These are phyloP conservation scores for Pichia sp. DNA, from an alignment of 1,139 yeast genomes.

Conservation along the genomic window DNA sequence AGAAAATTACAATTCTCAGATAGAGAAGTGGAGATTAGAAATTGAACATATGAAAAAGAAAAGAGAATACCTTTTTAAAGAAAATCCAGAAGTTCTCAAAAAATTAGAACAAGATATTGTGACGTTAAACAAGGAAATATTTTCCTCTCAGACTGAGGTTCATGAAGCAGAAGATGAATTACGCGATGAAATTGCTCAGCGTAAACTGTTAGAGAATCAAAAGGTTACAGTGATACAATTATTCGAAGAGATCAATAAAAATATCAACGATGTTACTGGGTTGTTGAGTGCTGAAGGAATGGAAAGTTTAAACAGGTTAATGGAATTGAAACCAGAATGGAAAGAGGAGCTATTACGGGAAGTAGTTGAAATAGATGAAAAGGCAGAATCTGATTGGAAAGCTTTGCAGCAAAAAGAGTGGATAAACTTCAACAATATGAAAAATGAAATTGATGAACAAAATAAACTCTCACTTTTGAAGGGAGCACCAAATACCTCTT, in stretches of 20 bases:
- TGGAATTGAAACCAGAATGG: constrained; percentile 30
- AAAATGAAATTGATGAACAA: constrained; percentile 22
- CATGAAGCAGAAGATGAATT: constrained; percentile 39
- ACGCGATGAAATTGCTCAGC: constrained; percentile 30
- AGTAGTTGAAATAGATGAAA: constrained; percentile 29
- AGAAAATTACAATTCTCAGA: constrained; percentile 32
- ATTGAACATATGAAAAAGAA: constrained; percentile 29
- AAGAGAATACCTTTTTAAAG: constrained; percentile 19
- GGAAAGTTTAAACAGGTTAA: constrained; percentile 27
- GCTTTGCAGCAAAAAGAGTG: constrained; percentile 28
- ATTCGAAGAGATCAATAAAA: constrained; percentile 28
- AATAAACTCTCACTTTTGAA: constrained; percentile 9
- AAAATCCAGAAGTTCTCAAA: constrained; percentile 25
- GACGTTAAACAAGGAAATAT: constrained; percentile 30
- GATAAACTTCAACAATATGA: constrained; percentile 20
- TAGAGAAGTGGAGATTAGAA: constrained; percentile 31
- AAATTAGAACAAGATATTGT: constrained; percentile 26
- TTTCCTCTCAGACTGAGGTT: constrained; percentile 27
- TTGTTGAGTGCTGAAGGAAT: constrained; percentile 32
- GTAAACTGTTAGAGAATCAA: constrained; percentile 32
- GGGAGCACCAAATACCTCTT: not conserved
- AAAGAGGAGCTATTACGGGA: constrained; percentile 30
- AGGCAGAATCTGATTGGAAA: constrained; percentile 36
- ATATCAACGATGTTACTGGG: constrained; percentile 35
- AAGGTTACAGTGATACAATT: constrained; percentile 29